These are phyloP conservation scores for Chenopodium quinoa DNA, from an alignment of 148 eudicot species.

Conservation along the genomic window DNA sequence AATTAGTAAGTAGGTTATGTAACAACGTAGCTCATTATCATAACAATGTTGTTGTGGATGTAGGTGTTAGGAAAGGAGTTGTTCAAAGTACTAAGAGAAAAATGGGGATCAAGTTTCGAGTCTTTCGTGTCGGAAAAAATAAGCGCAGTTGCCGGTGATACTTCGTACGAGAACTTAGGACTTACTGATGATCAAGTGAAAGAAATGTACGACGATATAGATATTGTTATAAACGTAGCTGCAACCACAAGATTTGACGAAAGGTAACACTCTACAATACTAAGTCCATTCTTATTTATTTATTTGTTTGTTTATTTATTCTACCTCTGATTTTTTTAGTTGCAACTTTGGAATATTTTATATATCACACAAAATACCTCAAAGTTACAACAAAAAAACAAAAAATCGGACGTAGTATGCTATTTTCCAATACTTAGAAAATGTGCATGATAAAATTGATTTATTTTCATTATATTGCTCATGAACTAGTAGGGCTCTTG, in stretches of 20 bases:
- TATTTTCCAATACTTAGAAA: too few species aligned
- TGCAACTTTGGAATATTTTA: too few species aligned
- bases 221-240: constrained; percentile 24
- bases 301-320: too few species aligned
- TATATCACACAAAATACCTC: too few species aligned
- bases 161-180: constrained; percentile 18
- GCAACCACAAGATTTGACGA: constrained; percentile 26
- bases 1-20: too few species aligned
- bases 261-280: constrained; percentile 13
- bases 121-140: constrained; percentile 25
- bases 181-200: background rate
- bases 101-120: constrained; percentile 8
- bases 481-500: too few species aligned
- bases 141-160: constrained; percentile 23
- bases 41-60: background rate
- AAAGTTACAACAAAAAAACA: too few species aligned
- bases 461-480: too few species aligned
- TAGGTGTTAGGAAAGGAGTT: constrained; percentile 34
- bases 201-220: constrained; percentile 10
- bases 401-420: too few species aligned
- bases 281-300: too few species aligned
- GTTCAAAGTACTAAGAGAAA: constrained; percentile 19
- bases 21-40: background rate
- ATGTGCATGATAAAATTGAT: too few species aligned
- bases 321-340: too few species aligned